These are phyloP conservation scores for Thymus mandschuricus DNA, from an alignment of 257 asterid species.

Conservation along the genomic window DNA sequence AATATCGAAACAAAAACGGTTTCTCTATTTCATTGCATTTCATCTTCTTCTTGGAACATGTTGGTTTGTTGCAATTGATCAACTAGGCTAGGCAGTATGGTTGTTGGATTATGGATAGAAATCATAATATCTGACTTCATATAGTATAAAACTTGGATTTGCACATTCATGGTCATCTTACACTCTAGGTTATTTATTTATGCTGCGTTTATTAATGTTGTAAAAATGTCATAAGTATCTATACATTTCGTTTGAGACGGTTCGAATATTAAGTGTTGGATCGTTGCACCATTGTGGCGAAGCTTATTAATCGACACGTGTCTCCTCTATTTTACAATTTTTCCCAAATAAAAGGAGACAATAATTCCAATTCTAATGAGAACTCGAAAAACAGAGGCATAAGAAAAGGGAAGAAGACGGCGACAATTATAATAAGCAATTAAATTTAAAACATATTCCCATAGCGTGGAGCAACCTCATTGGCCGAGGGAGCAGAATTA, in stretches of 20 bases:
- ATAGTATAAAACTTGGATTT: neutral
- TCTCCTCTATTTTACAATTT: too few relatives aligned
- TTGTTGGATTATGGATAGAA: neutral
- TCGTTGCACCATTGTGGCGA: neutral
- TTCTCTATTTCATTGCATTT: conserved; percentile 7
- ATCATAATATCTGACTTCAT: neutral
- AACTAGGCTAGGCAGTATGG: neutral
- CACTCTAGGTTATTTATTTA: too few relatives aligned
- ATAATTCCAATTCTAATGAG: neutral
- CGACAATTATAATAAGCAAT: neutral
- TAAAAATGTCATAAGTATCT: too few relatives aligned
- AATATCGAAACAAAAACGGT: too few relatives aligned
- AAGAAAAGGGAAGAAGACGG: neutral
- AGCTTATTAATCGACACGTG: too few relatives aligned
- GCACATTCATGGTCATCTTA: neutral
- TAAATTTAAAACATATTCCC: neutral
- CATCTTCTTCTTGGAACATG: neutral
- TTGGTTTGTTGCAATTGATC: neutral
- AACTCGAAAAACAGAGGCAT: neutral
- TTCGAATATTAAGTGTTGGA: too few relatives aligned
- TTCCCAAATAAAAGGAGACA: too few relatives aligned
- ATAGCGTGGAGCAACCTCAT: conserved; percentile 6
- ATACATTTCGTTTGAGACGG: too few relatives aligned
- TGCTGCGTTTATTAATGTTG: too few relatives aligned
- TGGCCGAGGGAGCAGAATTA: neutral